Percentiles rank a stretch among this genome's conserved stretches.
Conservation (phyloP, 768 basidiomycete species). For the Phanerochaete carnosa region DNA sequence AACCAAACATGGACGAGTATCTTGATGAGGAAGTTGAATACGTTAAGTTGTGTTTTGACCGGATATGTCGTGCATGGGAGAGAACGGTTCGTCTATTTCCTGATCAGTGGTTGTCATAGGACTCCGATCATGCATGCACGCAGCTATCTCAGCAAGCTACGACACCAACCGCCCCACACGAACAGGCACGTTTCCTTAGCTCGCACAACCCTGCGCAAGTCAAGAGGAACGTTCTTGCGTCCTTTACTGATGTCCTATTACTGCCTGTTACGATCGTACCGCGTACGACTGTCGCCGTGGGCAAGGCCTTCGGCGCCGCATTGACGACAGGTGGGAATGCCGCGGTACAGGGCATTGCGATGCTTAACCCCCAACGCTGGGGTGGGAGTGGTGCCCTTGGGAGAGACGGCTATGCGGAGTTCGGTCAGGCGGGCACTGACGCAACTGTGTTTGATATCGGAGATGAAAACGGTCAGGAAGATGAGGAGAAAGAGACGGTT, state of each 20-base stretch:
- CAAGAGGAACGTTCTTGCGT: constrained; percentile 89
- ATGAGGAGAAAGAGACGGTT: neutral
- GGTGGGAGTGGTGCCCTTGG: constrained; percentile 33
- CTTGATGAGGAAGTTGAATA: constrained; percentile 90
- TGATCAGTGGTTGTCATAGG: neutral
- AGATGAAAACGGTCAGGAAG: constrained; percentile 35
- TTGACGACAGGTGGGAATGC: constrained; percentile 69
- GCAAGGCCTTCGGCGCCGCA: constrained; percentile 60
- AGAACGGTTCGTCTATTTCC: constrained; percentile 46
- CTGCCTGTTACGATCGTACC: constrained; percentile 97
- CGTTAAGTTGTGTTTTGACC: constrained; percentile 69
- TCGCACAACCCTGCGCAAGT: constrained; percentile 88
- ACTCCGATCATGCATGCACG: neutral
- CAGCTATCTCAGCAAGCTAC: constrained; percentile 23
- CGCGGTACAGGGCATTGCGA: constrained; percentile 80
- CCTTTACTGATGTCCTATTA: constrained; percentile 85
- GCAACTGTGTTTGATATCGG: constrained; percentile 52
- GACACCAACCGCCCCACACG: constrained; percentile 10
- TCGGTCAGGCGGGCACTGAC: constrained; percentile 33
- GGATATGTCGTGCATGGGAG: constrained; percentile 80
- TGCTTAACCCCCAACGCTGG: constrained; percentile 91
- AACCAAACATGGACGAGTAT: constrained; percentile 96
- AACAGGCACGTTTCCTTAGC: constrained; percentile 63
- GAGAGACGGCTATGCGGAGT: constrained; percentile 25
- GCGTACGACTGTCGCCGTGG: constrained; percentile 43